Base-by-base conservation (phyloP, 495 filamentous ascomycete genomes). In the Xylaria cubensis region DNA sequence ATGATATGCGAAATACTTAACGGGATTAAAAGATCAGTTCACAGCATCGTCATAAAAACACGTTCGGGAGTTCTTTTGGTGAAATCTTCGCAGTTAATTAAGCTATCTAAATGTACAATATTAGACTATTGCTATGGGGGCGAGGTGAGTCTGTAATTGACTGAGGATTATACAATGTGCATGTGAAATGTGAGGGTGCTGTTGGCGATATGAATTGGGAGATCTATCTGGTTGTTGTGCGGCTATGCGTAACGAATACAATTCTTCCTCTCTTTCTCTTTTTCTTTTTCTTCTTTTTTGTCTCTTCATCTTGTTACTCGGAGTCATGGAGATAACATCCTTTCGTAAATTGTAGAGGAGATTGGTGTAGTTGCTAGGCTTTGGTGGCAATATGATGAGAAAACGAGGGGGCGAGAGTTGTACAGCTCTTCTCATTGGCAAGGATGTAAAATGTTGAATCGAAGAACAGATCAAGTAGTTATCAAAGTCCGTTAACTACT, bases 11-110 rank as follows among this genome's bases (percentile, higher is more conserved):
- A 32, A 13, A 56, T 32, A 0, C 53, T 29, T 13, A 32, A 56
- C 4, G 10, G 13, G 17, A 26, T 26, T 17, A 56, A 29, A 56
- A 6, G 4, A 13, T 29, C 0, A 32, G 51, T 56, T 58, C 17
- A 8, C 21, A 59, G 21, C 5, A 56, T 4, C 3, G 13, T 56
- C 4, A 32, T 13, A 2, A 6, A 29, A 56, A 17, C 13, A 32
- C 15, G 7, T 17, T 17, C 4, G 10, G 3, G 4, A 32, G 12
- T 4, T 12, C 17, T 21, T 4, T 19, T 9, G 39, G 34, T 61
- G 34, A 61, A 61, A 61, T 61, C 58, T 32, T 65, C 63, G 63
- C 63, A 65, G 3, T 65, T n/a, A 34, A 65, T 10, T 65, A 65
- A 50, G 39, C 42, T 65, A 32, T 65, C 63, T 65, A 65, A 3